phyloP scores from a whole-genome alignment of 768 basidiomycete species.

The Clathrus columnatus region DNA sequence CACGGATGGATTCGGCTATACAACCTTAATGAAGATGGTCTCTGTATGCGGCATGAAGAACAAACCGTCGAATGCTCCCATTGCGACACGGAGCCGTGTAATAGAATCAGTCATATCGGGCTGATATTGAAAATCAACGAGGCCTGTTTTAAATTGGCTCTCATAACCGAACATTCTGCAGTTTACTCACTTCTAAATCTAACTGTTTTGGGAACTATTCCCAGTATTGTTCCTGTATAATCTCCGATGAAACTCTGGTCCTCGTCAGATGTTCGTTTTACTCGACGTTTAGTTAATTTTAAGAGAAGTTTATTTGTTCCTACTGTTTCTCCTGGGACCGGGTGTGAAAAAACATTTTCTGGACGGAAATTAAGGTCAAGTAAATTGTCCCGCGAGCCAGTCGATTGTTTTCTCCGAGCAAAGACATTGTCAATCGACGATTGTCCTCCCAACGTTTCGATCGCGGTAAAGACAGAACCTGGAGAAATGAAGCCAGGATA shows the following conservation, averaged over 20 bases:
- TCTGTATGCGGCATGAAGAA: background rate
- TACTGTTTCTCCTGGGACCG: conserved; percentile 73
- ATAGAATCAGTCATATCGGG: conserved; percentile 67
- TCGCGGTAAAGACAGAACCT: conserved; percentile 50
- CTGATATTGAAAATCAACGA: conserved; percentile 90
- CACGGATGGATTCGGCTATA: conserved; percentile 62
- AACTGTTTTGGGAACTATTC: conserved; percentile 70
- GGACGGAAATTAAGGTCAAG: conserved; percentile 74
- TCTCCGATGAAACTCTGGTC: conserved; percentile 36
- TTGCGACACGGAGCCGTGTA: conserved; percentile 55
- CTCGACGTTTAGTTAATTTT: conserved; percentile 69
- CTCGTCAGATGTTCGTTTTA: conserved; percentile 30
- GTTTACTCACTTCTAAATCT: conserved; percentile 75
- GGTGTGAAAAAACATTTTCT: conserved; percentile 72
- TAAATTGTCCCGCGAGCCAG: conserved; percentile 36
- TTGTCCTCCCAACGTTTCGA: conserved; percentile 64
- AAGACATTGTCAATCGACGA: conserved; percentile 68
- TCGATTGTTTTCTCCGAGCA: conserved; percentile 52
- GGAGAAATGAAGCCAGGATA: conserved; percentile 80
- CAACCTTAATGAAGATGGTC: background rate
- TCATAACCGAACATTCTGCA: background rate
- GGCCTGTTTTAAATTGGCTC: conserved; percentile 41
- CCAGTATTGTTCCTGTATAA: conserved; percentile 66
- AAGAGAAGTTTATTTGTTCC: conserved; percentile 74
- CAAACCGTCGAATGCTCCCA: conserved; percentile 79